Percentiles rank a stretch among this genome's conserved stretches.
Conservation (phyloP, 176 grass and related monocot species). For the Miscanthus lutarioriparius region DNA sequence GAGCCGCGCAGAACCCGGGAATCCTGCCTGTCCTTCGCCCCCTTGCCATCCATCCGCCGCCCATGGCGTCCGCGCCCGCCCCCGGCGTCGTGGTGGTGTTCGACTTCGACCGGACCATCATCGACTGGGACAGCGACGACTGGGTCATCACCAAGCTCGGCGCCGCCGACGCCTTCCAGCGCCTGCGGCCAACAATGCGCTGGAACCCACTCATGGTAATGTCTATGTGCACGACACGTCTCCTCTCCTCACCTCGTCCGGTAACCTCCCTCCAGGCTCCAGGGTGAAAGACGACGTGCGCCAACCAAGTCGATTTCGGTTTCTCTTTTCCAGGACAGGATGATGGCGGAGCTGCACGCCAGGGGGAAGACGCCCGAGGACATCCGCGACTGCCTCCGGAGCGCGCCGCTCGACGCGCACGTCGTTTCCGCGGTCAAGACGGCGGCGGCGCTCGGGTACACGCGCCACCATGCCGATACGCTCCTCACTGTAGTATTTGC, state of each 20-base stretch:
- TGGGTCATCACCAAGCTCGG: conserved; percentile 75
- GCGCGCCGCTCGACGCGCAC: conserved; percentile 54
- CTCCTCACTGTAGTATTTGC: neutral
- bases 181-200: conserved; percentile 57
- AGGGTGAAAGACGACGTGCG: too few species aligned
- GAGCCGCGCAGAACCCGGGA: neutral
- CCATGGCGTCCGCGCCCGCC: conserved; percentile 29
- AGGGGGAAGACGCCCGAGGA: conserved; percentile 56
- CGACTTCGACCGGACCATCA: conserved; percentile 89
- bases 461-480: neutral
- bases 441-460: conserved; percentile 58
- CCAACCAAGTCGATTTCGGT: neutral
- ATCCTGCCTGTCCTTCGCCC: neutral
- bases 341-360: conserved; percentile 80
- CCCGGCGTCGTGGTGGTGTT: conserved; percentile 57
- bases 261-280: neutral
- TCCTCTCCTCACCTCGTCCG: neutral
- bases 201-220: conserved; percentile 81
- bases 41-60: neutral
- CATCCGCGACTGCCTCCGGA: conserved; percentile 60
- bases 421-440: conserved; percentile 60
- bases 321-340: conserved; percentile 53
- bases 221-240: neutral
- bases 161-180: conserved; percentile 53
- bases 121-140: conserved; percentile 86